Base-by-base conservation (phyloP, 1,284 basidiomycete species). In the Peniophora sp. region DNA sequence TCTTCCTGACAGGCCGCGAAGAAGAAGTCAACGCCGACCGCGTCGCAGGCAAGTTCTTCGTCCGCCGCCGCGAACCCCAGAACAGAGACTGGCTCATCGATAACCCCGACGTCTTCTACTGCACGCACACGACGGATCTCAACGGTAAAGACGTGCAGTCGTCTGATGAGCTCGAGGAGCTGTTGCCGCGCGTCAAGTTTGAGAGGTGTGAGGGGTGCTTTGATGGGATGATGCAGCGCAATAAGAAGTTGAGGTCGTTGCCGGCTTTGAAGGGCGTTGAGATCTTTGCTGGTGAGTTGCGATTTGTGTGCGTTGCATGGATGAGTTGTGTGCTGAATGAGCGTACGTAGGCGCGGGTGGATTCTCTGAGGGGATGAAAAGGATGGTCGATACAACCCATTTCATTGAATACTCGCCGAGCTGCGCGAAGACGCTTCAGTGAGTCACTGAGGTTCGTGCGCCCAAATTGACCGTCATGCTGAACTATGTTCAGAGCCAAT, bases 401-500 rank as follows among this genome's bases (percentile, higher is more conserved):
- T 84, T 83, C 3, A 70, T 86, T 1, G 85, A 88, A 59, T 77
- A 75, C 55, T 75, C 71, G 1, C 72, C 76, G n/a, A 71, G 78
- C 54, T 83, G 85, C 43, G 80, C 81, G 3, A 66, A 65, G 49
- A 82, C 84, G 3, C 83, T 79, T 48, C 57, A 68, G 83, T 85
- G 56, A 56, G 69, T 60, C 24, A 47, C 15, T n/a, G 43, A 51
- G 20, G 45, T 17, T 9, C 22, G 15, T 41, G n/a, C 32, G 5
- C 49, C 20, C 15, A 37, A 42, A 42, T n/a, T 43, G 6, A 35
- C 41, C 43, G 37, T 51, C 44, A 57, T 53, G 44, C n/a, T n/a
- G n/a, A n/a, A 20, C 54, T 51, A n/a, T 50, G 24, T 48, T n/a
- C n/a, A 87, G 83, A 50, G 60, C 52, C 17, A 87, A 87, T 56